Evolutionary conservation across 192 early-diverging fungal species (phyloP).

Genomic region (Coemansia asiatica): DNA sequence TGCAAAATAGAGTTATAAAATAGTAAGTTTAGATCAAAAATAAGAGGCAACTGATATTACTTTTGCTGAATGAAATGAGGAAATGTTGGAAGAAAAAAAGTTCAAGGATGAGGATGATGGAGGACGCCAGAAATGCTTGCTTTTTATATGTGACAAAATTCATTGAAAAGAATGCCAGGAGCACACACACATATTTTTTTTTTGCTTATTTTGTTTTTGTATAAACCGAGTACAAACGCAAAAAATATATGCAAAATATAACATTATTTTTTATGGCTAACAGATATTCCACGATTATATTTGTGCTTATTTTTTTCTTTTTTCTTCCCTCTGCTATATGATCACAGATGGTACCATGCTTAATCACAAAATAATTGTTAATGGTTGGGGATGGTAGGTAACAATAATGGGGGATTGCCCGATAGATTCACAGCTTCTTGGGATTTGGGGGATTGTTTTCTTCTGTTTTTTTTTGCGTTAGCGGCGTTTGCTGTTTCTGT

Average conservation of each 20-base stretch:
- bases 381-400: slow-evolving; percentile 2
- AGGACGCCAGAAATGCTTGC: background rate
- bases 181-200: background rate
- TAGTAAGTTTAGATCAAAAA: background rate
- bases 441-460: background rate
- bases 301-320: slow-evolving; percentile 1
- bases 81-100: background rate
- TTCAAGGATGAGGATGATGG: background rate
- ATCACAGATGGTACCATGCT: background rate
- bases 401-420: background rate
- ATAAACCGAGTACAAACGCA: background rate
- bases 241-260: background rate
- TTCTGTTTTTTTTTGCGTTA: background rate
- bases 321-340: background rate
- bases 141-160: background rate
- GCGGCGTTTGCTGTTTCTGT: background rate
- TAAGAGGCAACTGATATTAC: background rate
- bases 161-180: background rate
- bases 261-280: background rate
- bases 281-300: background rate
- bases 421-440: slow-evolving; percentile 2
- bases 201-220: background rate
- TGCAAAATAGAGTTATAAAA: too few relatives aligned
- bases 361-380: slow-evolving; percentile 7
- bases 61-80: background rate